Conservation (phyloP, 139 green algal genomes). For the Zygnema circumcarinatum region DNA sequence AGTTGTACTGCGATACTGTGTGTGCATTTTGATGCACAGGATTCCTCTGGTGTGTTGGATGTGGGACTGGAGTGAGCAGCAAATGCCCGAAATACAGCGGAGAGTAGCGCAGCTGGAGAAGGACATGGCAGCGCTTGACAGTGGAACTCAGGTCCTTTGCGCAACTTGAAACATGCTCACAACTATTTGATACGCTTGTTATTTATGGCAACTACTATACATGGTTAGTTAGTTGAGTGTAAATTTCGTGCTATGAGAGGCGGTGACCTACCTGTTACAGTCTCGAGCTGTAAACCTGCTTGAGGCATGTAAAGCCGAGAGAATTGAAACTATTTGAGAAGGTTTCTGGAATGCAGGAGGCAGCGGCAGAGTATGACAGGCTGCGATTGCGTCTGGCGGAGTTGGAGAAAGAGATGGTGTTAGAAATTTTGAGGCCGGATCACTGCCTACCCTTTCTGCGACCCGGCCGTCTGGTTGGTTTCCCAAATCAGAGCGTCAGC, state of each 20-base stretch:
- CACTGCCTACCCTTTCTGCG: conserved; percentile 79
- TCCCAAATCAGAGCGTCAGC: no score
- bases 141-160: neutral
- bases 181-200: no score
- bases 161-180: no score
- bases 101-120: conserved; percentile 63
- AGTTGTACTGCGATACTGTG: neutral
- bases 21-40: neutral
- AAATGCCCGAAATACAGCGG: conserved; percentile 66
- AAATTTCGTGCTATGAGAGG: no score
- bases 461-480: conserved; percentile 74
- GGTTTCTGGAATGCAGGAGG: conserved; percentile 23
- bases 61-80: conserved; percentile 47
- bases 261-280: no score
- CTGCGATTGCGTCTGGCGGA: conserved; percentile 39
- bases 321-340: neutral
- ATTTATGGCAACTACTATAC: neutral
- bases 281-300: no score
- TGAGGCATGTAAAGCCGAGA: no score
- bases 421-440: conserved; percentile 65
- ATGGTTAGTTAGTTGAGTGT: no score
- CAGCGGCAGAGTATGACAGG: conserved; percentile 50
- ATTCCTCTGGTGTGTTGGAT: neutral
- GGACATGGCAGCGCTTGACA: conserved; percentile 39
- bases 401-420: conserved; percentile 54